A percentile compares a stretch with the other conserved stretches of the same genome.
These are phyloP conservation scores for Hypoxylon subgilvum DNA, from an alignment of 495 filamentous ascomycete species.

Conservation along the genomic window DNA sequence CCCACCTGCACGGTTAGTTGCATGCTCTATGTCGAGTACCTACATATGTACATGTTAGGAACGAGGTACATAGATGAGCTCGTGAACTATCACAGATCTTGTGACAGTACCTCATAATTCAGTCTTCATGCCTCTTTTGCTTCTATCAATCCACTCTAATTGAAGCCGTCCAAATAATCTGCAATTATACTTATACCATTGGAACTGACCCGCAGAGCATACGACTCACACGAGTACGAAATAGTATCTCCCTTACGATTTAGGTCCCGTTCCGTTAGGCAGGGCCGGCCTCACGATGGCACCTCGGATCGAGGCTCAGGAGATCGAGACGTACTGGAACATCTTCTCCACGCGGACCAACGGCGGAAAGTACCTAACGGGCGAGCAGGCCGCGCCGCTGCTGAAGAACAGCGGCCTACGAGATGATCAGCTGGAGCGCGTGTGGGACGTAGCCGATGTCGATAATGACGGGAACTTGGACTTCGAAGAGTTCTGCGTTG, in stretches of 20 bases:
- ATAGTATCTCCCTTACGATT: too few relatives aligned
- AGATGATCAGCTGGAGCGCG: constrained; percentile 92
- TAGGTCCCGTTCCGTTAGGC: neutral
- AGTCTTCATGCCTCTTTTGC: neutral
- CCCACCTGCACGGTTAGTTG: constrained; percentile 36
- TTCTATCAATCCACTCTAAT: neutral
- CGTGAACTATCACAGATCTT: too few relatives aligned
- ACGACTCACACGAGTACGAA: neutral
- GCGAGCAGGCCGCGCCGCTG: constrained; percentile 88
- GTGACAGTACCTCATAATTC: constrained; percentile 3
- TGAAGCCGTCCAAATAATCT: neutral
- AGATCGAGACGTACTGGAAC: constrained; percentile 99
- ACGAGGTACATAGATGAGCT: constrained; percentile 6
- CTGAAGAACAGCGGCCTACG: constrained; percentile 93
- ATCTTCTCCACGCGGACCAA: constrained; percentile 88
- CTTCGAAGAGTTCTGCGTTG: constrained; percentile 99
- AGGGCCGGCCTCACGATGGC: constrained; percentile 53
- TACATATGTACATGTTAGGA: too few relatives aligned
- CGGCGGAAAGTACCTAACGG: constrained; percentile 83
- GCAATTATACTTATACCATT: neutral
- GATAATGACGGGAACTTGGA: constrained; percentile 95
- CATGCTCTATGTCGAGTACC: constrained; percentile 2
- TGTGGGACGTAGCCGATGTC: constrained; percentile 97
- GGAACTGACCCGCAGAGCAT: neutral
- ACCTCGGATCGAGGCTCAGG: constrained; percentile 90